phyloP scores from a whole-genome alignment of 2,329 filamentous ascomycete species.

The Trichophyton equinum region DNA sequence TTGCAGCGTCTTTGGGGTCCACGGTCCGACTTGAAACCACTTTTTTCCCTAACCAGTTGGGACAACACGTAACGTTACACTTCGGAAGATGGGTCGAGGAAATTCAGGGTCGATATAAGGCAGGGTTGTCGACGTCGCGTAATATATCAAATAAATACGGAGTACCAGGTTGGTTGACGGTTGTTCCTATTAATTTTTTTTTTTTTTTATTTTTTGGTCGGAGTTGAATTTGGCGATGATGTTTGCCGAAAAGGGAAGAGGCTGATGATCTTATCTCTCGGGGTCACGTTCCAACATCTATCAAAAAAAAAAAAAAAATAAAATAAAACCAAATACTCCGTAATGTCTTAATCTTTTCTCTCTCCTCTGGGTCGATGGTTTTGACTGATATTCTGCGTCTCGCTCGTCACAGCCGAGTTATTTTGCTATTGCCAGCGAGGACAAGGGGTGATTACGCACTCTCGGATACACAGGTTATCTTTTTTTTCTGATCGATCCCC shows the following conservation, averaged over 20 bases:
- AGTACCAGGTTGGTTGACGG: neutral
- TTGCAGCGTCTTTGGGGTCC: neutral
- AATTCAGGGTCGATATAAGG: neutral
- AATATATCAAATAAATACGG: neutral
- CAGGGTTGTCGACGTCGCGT: neutral
- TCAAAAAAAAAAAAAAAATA: too few relatives aligned
- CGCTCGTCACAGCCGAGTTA: neutral
- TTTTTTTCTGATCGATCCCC: neutral
- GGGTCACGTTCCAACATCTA: neutral
- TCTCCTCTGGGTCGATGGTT: neutral
- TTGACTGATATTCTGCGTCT: neutral
- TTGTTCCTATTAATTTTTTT: neutral
- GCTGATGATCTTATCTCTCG: slow-evolving; percentile 1
- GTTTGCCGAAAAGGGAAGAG: slow-evolving; percentile 1
- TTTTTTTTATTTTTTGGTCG: neutral
- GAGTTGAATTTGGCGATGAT: neutral
- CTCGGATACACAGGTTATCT: neutral
- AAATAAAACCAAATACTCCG: too few relatives aligned
- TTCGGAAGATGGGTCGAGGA: neutral
- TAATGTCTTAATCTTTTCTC: neutral
- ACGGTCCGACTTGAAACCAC: slow-evolving; percentile 2
- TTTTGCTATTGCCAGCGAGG: neutral
- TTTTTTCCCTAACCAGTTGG: neutral
- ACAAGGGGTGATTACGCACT: neutral
- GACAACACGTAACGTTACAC: slow-evolving; percentile 2